Percentiles rank a stretch among this genome's conserved stretches.
These are phyloP conservation scores for Pestalotiopsis sp. DNA, from an alignment of 2,329 filamentous ascomycete species.

Conservation along the genomic window DNA sequence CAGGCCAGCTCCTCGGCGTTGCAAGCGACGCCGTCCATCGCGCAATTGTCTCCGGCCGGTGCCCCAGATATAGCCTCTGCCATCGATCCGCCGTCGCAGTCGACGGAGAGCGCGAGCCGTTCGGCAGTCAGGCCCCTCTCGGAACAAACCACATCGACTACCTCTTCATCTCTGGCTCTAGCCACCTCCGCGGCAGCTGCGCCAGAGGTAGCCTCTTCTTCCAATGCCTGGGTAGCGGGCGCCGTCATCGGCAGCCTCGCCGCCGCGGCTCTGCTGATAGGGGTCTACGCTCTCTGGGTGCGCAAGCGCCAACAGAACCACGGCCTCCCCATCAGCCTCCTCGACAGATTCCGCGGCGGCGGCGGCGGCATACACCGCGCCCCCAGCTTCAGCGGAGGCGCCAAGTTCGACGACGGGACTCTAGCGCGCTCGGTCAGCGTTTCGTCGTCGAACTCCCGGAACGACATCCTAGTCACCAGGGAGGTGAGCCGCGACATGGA, in stretches of 20 bases:
- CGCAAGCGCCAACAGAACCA: slow-evolving; percentile 21
- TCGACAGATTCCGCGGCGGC: neutral
- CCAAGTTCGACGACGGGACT: neutral
- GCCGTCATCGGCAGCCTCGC: slow-evolving; percentile 35
- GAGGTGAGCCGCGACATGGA: neutral
- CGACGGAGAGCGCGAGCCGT: neutral
- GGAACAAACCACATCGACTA: neutral
- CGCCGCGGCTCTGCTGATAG: slow-evolving; percentile 31
- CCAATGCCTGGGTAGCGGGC: slow-evolving; percentile 34
- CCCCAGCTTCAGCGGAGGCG: neutral
- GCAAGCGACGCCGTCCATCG: neutral
- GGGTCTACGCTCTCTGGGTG: slow-evolving; percentile 32
- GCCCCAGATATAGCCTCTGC: neutral
- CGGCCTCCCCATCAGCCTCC: neutral
- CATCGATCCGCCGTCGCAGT: neutral
- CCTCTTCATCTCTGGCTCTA: neutral
- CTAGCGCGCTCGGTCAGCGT: neutral
- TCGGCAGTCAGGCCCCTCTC: neutral
- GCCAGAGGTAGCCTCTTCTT: slow-evolving; percentile 9
- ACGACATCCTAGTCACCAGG: neutral
- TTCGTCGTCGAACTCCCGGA: neutral
- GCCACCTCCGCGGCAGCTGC: neutral
- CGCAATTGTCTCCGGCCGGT: neutral
- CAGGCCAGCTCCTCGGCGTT: neutral
- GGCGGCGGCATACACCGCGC: neutral